phyloP scores from a whole-genome alignment of 1,139 yeast genomes.

The Geotrichum citri-aurantii region DNA sequence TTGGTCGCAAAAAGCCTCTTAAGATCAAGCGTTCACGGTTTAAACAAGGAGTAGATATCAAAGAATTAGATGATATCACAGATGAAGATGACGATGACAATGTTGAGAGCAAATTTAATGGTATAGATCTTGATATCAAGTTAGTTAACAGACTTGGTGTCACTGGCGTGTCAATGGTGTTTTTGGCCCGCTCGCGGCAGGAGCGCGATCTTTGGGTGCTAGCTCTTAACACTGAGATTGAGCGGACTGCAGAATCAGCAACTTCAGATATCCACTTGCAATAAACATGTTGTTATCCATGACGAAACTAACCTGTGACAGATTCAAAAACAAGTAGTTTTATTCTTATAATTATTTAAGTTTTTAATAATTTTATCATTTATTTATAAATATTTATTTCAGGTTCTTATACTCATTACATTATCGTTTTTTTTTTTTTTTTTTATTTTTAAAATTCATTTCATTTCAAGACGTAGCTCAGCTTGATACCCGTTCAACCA shows the following conservation, averaged over 20 bases:
- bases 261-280: constrained; percentile 25
- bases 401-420: not conserved
- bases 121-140: constrained; percentile 13
- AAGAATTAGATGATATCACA: not conserved
- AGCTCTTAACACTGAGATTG: constrained; percentile 57
- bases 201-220: constrained; percentile 83
- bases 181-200: constrained; percentile 74
- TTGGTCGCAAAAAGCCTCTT: constrained; percentile 54
- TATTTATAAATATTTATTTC: not conserved
- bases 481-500: constrained; percentile 60
- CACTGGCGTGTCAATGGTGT: constrained; percentile 62
- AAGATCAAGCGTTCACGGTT: constrained; percentile 16
- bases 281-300: not conserved
- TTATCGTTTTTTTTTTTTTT: not conserved
- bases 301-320: not conserved
- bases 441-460: not conserved
- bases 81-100: not conserved
- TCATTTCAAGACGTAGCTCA: not conserved
- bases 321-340: not conserved
- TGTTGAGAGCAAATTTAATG: not conserved
- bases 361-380: not conserved
- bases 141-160: constrained; percentile 51
- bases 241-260: constrained; percentile 40
- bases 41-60: constrained; percentile 7
- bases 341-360: not conserved